Conservation (phyloP, 345 rosid genomes). For the Dipteronia dyeriana region DNA sequence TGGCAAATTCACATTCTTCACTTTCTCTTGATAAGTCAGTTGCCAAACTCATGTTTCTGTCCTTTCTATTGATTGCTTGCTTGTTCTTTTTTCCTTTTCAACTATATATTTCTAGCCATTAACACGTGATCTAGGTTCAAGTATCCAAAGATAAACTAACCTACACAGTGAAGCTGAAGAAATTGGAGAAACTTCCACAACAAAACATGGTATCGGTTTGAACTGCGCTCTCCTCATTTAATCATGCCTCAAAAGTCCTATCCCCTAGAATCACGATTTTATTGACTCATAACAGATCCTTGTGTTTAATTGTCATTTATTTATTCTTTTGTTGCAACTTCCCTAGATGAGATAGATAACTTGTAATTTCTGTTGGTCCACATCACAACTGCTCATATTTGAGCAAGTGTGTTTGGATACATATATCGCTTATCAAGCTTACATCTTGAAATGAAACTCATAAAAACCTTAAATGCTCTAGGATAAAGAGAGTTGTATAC, state of each 20-base stretch:
- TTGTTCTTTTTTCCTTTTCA: no score
- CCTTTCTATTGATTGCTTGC: no score
- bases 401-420: neutral
- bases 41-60: no score
- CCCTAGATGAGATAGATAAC: neutral
- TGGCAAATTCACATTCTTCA: no score
- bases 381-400: no score
- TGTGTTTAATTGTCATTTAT: neutral
- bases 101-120: neutral
- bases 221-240: neutral
- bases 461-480: neutral
- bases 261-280: neutral
- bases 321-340: neutral
- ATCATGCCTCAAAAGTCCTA: neutral
- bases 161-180: neutral
- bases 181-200: neutral
- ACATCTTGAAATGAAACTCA: no score
- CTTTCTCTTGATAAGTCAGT: no score
- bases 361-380: neutral
- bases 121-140: neutral
- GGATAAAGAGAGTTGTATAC: neutral
- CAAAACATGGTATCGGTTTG: neutral
- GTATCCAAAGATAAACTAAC: neutral
- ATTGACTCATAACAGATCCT: neutral
- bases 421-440: neutral